Evolutionary conservation across 129 eudicot genomes (phyloP), one percentile per base, ranked within the genome.

Genomic region (Artemisia argyi): DNA sequence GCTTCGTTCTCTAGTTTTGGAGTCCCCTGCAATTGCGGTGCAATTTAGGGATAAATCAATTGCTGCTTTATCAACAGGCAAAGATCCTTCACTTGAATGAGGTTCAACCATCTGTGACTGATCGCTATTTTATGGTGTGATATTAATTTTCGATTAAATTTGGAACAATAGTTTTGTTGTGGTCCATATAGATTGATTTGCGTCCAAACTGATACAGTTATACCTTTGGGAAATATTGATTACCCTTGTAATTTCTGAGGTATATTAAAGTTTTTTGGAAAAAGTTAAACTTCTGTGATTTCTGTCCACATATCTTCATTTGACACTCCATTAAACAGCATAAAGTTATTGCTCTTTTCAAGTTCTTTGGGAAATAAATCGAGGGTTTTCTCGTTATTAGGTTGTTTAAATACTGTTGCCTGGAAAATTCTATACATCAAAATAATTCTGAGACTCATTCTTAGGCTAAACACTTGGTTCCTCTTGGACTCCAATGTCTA

Each of bases 11-110:
- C 87, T 92, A 51, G 39, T 92, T 44, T 35, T 44, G 7, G 85
- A 83, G 50, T 72, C 87, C 78, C 86, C 91, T 70, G 73, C 80
- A 24, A 15, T 92, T 7, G 61, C 56, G 73, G 81, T 89, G 77
- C 75, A 76, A 35, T 48, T 75, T 59, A 26, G 24, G 50, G 50
- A 46, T 57, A 35, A 64, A 62, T 26, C 46, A 60, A 47, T 63
- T 18, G 35, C 26, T 51, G 76, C 60, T 20, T 71, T 46, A 63
- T 53, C 54, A 16, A 30, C 60, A 5, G 53, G 66, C 20, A 0
- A 57, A 56, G 73, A 56, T 26, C 42, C 60, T 17, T 66, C 20
- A 26, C 59, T 12, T 55, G 20, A 56, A 66, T 75, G 73, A 75
- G 73, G 71, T 61, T 50, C 44, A 39, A 39, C 44, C 1, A 39